phyloP scores from a whole-genome alignment of 2,329 filamentous ascomycete genomes.

The Incumbomyces lentus region DNA sequence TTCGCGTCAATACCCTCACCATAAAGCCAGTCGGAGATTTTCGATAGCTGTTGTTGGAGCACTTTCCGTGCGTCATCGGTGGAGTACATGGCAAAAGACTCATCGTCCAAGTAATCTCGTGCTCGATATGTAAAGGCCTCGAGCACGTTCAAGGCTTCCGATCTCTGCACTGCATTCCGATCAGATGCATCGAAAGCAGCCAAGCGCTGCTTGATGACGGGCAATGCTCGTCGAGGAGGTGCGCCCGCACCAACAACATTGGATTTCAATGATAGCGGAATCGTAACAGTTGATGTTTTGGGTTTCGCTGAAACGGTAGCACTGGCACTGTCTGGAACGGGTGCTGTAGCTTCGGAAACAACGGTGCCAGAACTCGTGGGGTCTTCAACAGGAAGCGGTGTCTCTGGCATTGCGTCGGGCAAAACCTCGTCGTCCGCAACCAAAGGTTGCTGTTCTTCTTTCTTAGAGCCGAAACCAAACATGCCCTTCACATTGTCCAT shows the following conservation, averaged over 20 bases:
- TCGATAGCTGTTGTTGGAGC: slow-evolving; percentile 58
- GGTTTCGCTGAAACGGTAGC: slow-evolving; percentile 33
- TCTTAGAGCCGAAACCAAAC: slow-evolving; percentile 87
- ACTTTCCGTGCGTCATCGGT: slow-evolving; percentile 55
- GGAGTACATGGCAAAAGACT: slow-evolving; percentile 61
- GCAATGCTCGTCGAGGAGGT: slow-evolving; percentile 27
- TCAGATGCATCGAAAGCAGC: slow-evolving; percentile 81
- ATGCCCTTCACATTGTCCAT: slow-evolving; percentile 93
- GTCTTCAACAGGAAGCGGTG: slow-evolving; percentile 17
- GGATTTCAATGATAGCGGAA: slow-evolving; percentile 42
- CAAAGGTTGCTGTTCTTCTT: slow-evolving; percentile 61
- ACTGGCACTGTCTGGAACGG: slow-evolving; percentile 37
- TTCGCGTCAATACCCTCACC: slow-evolving; percentile 68
- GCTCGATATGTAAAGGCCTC: slow-evolving; percentile 86
- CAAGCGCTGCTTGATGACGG: slow-evolving; percentile 58
- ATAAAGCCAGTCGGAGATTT: slow-evolving; percentile 82
- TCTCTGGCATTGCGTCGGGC: slow-evolving; percentile 24
- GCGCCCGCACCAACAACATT: slow-evolving; percentile 34
- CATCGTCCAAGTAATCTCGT: slow-evolving; percentile 69
- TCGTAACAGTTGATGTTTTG: slow-evolving; percentile 40
- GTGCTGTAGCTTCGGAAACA: slow-evolving; percentile 21
- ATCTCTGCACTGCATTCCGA: slow-evolving; percentile 60
- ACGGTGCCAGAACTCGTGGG: slow-evolving; percentile 22
- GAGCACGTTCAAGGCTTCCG: slow-evolving; percentile 85
- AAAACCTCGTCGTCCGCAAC: slow-evolving; percentile 52